phyloP scores from a whole-genome alignment of 1,284 basidiomycete species.

The Leccinum subrobustum region DNA sequence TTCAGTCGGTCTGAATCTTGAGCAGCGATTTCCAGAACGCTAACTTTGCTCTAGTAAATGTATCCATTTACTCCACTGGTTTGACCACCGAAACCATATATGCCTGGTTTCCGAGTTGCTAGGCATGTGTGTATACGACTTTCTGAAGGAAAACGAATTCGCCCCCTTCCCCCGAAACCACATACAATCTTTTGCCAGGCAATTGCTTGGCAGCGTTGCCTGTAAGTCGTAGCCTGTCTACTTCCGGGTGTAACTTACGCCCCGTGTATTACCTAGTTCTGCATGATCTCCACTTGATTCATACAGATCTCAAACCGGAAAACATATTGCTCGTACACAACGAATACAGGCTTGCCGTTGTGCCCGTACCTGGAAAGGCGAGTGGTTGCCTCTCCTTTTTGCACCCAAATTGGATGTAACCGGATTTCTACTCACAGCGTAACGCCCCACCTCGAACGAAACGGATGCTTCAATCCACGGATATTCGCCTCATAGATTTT shows the following conservation, averaged over 20 bases:
- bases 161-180: slow-evolving; percentile 94
- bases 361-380: slow-evolving; percentile 62
- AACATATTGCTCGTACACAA: slow-evolving; percentile 95
- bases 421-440: slow-evolving; percentile 43
- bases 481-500: slow-evolving; percentile 98
- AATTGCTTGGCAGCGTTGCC: slow-evolving; percentile 90
- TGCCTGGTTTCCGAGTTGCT: slow-evolving; percentile 96
- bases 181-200: slow-evolving; percentile 94
- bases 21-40: slow-evolving; percentile 1
- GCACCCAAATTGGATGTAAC: slow-evolving; percentile 10
- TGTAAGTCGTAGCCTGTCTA: slow-evolving; percentile 57
- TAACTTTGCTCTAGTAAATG: slow-evolving; percentile 74
- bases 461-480: slow-evolving; percentile 81
- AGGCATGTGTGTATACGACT: slow-evolving; percentile 98
- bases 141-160: slow-evolving; percentile 97
- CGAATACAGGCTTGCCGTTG: slow-evolving; percentile 60
- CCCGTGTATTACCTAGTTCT: slow-evolving; percentile 58
- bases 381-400: slow-evolving; percentile 13
- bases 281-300: slow-evolving; percentile 88
- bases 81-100: slow-evolving; percentile 97
- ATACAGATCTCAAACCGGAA: slow-evolving; percentile 99
- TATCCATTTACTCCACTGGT: slow-evolving; percentile 93
- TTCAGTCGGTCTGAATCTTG: slow-evolving; percentile 63
- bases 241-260: slow-evolving; percentile 13
- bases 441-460: slow-evolving; percentile 61